Conservation (phyloP, 208 protist genomes). For the Trypanosoma avium region DNA sequence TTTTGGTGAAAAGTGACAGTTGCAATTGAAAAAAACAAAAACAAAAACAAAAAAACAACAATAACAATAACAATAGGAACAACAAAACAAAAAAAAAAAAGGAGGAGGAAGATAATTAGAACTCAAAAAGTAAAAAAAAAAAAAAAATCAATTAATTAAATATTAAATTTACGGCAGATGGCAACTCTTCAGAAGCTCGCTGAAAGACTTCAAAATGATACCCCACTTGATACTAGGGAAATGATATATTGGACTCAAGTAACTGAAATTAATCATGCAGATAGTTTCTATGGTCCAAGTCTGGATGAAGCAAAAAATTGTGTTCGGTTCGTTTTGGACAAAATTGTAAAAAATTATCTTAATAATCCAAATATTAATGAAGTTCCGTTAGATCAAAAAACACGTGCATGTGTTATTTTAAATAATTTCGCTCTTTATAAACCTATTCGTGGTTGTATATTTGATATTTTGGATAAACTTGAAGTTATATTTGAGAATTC, state of each 20-base stretch:
- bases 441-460: conserved; percentile 63
- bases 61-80: not conserved
- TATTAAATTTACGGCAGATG: too few species aligned
- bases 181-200: conserved; percentile 45
- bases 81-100: not conserved
- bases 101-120: not conserved
- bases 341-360: conserved; percentile 72
- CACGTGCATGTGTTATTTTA: conserved; percentile 82
- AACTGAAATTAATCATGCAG: conserved; percentile 58
- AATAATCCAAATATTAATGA: conserved; percentile 69
- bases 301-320: conserved; percentile 33
- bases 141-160: too few species aligned
- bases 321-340: conserved; percentile 34
- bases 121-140: conserved; percentile 6
- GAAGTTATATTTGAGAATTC: conserved; percentile 84
- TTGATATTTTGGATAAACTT: conserved; percentile 74
- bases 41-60: conserved; percentile 6
- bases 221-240: conserved; percentile 41
- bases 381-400: conserved; percentile 83
- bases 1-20: not conserved
- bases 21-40: not conserved
- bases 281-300: conserved; percentile 49
- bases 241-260: conserved; percentile 67
- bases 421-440: conserved; percentile 89
- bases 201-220: conserved; percentile 43